These are phyloP conservation scores for Cyphellophora europaea DNA, from an alignment of 2,329 filamentous ascomycete genomes.

Conservation along the genomic window DNA sequence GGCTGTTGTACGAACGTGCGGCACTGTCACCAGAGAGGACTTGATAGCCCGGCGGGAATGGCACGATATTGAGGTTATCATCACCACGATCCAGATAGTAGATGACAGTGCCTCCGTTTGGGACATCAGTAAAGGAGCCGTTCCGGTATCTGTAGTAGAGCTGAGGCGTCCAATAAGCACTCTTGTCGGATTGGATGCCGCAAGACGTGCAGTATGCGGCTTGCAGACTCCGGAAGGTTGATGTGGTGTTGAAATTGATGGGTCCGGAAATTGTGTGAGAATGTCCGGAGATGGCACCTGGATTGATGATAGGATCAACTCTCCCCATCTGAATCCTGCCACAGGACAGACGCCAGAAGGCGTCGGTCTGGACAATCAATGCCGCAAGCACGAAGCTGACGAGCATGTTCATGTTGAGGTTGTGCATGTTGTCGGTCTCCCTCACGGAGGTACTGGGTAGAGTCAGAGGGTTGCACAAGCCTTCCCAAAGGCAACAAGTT, in stretches of 20 bases:
- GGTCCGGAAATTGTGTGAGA: conserved; percentile 69
- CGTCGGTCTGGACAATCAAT: conserved; percentile 42
- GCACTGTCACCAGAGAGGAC: conserved; percentile 69
- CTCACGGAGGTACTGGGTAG: too few relatives aligned
- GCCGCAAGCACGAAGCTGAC: conserved; percentile 10
- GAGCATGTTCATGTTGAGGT: conserved; percentile 8
- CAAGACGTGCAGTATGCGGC: conserved; percentile 68
- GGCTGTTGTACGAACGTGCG: conserved; percentile 11
- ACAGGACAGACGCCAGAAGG: conserved; percentile 88
- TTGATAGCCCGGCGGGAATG: conserved; percentile 67
- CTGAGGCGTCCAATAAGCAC: conserved; percentile 73
- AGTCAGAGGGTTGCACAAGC: background rate
- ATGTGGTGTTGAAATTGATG: conserved; percentile 52
- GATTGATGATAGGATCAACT: conserved; percentile 67
- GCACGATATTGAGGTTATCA: conserved; percentile 48
- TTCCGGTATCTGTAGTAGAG: conserved; percentile 67
- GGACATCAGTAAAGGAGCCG: conserved; percentile 28
- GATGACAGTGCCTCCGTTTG: conserved; percentile 44
- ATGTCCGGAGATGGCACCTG: conserved; percentile 52
- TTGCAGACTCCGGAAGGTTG: conserved; percentile 49
- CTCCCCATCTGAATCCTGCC: conserved; percentile 57
- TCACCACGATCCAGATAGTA: conserved; percentile 13
- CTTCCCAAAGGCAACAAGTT: background rate
- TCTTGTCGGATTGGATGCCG: conserved; percentile 68
- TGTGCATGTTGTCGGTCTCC: too few relatives aligned